phyloP scores from a whole-genome alignment of 495 filamentous ascomycete genomes.

The Penicilliopsis zonata region DNA sequence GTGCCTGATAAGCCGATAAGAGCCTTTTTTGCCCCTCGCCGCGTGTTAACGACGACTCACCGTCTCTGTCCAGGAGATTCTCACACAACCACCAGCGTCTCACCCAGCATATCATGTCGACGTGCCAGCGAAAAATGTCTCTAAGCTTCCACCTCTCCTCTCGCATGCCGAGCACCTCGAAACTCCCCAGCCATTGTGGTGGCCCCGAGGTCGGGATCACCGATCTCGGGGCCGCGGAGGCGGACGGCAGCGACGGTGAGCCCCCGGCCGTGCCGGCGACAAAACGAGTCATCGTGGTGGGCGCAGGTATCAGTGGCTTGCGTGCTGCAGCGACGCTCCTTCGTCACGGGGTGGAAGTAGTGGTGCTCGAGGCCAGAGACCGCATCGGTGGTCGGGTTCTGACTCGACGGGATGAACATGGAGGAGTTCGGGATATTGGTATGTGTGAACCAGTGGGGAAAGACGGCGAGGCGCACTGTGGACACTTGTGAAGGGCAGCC shows the following conservation, averaged over 20 bases:
- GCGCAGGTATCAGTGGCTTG: slow-evolving; percentile 13
- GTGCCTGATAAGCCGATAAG: no score
- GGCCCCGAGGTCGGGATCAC: slow-evolving; percentile 12
- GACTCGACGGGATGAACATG: slow-evolving; percentile 8
- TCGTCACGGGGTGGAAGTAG: slow-evolving; percentile 10
- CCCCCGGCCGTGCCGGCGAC: slow-evolving; percentile 11
- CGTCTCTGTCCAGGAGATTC: no score
- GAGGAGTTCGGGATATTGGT: slow-evolving; percentile 1
- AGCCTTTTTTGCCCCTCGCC: no score
- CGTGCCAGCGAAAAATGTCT: slow-evolving; percentile 14
- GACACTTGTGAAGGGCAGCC: no score
- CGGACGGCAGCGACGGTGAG: slow-evolving; percentile 9
- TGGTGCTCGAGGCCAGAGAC: slow-evolving; percentile 15
- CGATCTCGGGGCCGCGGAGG: slow-evolving; percentile 5
- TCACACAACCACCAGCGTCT: no score
- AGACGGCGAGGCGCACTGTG: background rate
- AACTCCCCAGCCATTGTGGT: slow-evolving; percentile 12
- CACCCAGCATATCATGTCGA: no score
- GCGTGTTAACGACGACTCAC: no score
- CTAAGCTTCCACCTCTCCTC: slow-evolving; percentile 11
- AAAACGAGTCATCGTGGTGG: slow-evolving; percentile 15
- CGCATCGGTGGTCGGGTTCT: slow-evolving; percentile 15
- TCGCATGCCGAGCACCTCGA: slow-evolving; percentile 5
- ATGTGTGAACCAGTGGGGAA: background rate
- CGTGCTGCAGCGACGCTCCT: slow-evolving; percentile 10